Conservation (phyloP, 179 eudicot genomes). For the Gypsophila paniculata region DNA sequence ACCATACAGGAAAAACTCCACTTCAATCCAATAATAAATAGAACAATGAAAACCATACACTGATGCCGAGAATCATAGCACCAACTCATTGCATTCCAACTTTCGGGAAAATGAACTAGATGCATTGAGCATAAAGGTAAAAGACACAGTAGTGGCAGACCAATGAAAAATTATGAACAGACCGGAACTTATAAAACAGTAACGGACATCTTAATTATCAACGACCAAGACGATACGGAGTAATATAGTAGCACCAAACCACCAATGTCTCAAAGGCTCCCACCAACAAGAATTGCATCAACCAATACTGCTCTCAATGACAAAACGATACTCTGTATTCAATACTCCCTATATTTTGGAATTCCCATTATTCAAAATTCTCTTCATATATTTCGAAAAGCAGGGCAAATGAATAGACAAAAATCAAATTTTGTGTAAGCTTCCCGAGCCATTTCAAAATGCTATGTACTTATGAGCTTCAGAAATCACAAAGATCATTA, state of each 20-base stretch:
- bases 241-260: background rate
- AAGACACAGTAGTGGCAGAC: background rate
- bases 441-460: background rate
- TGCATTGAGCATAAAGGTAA: background rate
- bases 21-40: background rate
- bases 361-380: too few species aligned
- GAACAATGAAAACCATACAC: background rate
- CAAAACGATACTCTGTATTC: background rate
- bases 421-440: background rate
- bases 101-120: background rate
- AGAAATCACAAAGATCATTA: background rate
- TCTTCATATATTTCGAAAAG: too few species aligned
- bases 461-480: constrained; percentile 9
- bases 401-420: too few species aligned
- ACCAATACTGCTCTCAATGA: background rate
- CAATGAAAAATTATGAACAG: too few species aligned
- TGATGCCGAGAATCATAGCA: background rate
- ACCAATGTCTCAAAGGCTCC: background rate
- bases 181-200: background rate
- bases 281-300: background rate
- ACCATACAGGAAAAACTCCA: background rate
- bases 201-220: background rate
- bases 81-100: background rate
- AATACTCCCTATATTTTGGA: background rate
- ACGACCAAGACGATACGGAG: background rate